Evolutionary conservation across 306 rosid genomes (phyloP).

Genomic region (Fragaria iinumae): DNA sequence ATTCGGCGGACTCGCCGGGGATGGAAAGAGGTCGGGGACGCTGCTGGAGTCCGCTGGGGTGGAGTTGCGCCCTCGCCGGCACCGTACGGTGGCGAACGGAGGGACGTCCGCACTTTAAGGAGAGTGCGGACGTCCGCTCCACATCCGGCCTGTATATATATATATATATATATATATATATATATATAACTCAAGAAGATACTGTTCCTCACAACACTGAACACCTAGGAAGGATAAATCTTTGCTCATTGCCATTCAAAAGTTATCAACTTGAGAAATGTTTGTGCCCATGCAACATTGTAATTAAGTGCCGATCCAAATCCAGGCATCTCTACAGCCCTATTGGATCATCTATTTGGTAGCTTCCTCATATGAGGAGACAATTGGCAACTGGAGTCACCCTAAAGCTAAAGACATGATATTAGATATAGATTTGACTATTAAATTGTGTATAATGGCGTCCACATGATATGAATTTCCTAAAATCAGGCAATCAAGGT

Average conservation of each 20-base stretch:
- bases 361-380: not conserved
- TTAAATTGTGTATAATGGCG: not conserved
- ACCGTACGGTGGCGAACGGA: too few relatives aligned
- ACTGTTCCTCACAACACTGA: not conserved
- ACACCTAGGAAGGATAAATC: not conserved
- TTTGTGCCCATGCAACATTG: not conserved
- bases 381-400: not conserved
- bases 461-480: not conserved
- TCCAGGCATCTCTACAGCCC: not conserved
- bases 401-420: not conserved
- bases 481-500: not conserved
- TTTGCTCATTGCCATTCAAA: not conserved
- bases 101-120: too few relatives aligned
- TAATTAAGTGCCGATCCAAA: not conserved
- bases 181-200: not conserved
- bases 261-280: not conserved
- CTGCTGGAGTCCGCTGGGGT: too few relatives aligned
- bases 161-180: too few relatives aligned
- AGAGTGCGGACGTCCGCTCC: too few relatives aligned
- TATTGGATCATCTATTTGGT: too few relatives aligned
- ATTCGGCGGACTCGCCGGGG: too few relatives aligned
- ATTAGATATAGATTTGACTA: not conserved
- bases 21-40: too few relatives aligned
- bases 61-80: too few relatives aligned
- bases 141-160: too few relatives aligned